phyloP scores from a whole-genome alignment of 2,329 filamentous ascomycete genomes.

The Sporothrix curviconia region DNA sequence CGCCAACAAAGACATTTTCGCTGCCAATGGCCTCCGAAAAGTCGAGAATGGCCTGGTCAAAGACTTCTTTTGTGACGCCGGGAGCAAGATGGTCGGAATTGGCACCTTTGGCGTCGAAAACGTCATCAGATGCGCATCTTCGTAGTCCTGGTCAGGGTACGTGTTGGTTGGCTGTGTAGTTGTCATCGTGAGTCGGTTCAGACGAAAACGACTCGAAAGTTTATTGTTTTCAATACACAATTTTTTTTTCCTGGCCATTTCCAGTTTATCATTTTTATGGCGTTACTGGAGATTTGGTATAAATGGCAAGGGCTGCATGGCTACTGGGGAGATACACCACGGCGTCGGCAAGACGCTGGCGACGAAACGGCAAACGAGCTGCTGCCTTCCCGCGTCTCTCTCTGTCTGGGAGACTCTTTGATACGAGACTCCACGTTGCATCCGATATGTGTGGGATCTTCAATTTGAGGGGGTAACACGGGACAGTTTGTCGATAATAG shows the following conservation, averaged over 20 bases:
- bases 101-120: conserved; percentile 32
- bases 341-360: neutral
- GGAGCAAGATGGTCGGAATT: conserved; percentile 31
- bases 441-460: neutral
- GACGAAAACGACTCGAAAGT: neutral
- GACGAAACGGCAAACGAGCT: neutral
- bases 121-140: conserved; percentile 31
- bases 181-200: neutral
- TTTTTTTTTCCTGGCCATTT: too few relatives aligned
- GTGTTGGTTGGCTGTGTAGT: neutral
- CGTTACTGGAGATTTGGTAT: too few relatives aligned
- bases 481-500: neutral
- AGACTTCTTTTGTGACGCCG: conserved; percentile 29
- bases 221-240: neutral
- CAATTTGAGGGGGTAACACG: too few relatives aligned
- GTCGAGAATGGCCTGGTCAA: conserved; percentile 29
- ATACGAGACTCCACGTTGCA: neutral
- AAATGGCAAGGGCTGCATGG: too few relatives aligned
- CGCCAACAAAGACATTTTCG: conserved; percentile 31
- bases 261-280: too few relatives aligned
- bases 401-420: too few relatives aligned
- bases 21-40: conserved; percentile 28
- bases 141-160: conserved; percentile 33
- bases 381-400: neutral
- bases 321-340: neutral